Evolutionary conservation across 768 basidiomycete genomes (phyloP).

Genomic region (Pleurotus cornucopiae): DNA sequence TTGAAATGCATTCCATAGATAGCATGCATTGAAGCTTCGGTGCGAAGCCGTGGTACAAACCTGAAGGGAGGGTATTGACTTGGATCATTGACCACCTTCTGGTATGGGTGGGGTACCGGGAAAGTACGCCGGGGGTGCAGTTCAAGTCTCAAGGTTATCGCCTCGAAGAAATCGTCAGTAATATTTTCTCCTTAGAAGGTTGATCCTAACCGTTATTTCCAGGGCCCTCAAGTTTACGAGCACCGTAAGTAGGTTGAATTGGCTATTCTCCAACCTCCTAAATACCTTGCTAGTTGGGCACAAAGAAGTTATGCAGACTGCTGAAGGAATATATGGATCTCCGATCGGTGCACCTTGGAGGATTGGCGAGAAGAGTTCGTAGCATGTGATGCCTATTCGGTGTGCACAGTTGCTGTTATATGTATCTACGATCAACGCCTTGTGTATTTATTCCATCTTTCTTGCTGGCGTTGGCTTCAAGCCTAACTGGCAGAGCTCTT

Average conservation of each 20-base stretch:
- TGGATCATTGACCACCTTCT: constrained; percentile 23
- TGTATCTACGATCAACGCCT: no score
- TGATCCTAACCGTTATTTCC: background rate
- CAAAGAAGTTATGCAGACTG: constrained; percentile 35
- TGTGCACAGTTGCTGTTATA: no score
- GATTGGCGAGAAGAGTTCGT: no score
- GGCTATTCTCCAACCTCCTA: background rate
- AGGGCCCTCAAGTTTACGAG: constrained; percentile 35
- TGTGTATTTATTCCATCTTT: no score
- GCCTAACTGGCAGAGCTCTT: no score
- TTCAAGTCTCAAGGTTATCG: constrained; percentile 36
- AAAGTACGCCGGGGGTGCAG: constrained; percentile 34
- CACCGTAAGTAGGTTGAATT: constrained; percentile 19
- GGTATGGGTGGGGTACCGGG: constrained; percentile 28
- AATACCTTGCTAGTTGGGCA: constrained; percentile 27
- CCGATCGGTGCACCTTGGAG: constrained; percentile 31
- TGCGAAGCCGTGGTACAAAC: constrained; percentile 43
- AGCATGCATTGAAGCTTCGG: constrained; percentile 23
- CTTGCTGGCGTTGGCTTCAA: no score
- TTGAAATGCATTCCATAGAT: background rate
- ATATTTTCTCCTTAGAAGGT: background rate
- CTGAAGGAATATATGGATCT: constrained; percentile 38
- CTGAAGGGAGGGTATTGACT: constrained; percentile 24
- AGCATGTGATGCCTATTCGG: background rate
- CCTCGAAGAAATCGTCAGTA: constrained; percentile 36